Conservation (phyloP, 495 filamentous ascomycete species). For the Corynascus novoguineensis region DNA sequence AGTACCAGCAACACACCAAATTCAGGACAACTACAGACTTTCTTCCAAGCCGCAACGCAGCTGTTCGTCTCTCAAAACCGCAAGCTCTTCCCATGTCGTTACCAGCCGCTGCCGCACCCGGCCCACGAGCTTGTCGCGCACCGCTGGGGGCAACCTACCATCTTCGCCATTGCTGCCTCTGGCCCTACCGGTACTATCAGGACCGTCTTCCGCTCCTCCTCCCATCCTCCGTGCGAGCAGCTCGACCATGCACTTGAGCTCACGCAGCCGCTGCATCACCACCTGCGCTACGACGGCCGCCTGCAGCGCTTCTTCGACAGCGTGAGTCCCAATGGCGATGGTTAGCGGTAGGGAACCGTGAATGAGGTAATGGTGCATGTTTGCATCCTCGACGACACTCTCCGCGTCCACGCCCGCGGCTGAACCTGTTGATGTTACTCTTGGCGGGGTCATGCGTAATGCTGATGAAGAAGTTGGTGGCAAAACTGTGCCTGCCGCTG, state of each 20-base stretch:
- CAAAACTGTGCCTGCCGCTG: not conserved
- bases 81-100: not conserved
- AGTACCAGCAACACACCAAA: too few relatives aligned
- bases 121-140: not conserved
- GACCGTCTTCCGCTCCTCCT: not conserved
- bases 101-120: not conserved
- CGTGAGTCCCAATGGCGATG: not conserved
- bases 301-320: not conserved
- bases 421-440: too few relatives aligned
- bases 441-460: not conserved
- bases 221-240: not conserved
- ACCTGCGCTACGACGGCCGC: not conserved
- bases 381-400: too few relatives aligned
- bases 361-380: too few relatives aligned
- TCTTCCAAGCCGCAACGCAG: not conserved
- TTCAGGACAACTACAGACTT: not conserved
- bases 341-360: not conserved
- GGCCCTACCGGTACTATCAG: not conserved
- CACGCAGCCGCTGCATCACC: not conserved
- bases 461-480: not conserved
- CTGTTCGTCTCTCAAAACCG: not conserved
- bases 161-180: not conserved
- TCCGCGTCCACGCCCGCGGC: too few relatives aligned
- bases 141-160: not conserved
- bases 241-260: not conserved